These are phyloP conservation scores for Alternaria angustiovoidea DNA, from an alignment of 2,329 filamentous ascomycete species.

Conservation along the genomic window DNA sequence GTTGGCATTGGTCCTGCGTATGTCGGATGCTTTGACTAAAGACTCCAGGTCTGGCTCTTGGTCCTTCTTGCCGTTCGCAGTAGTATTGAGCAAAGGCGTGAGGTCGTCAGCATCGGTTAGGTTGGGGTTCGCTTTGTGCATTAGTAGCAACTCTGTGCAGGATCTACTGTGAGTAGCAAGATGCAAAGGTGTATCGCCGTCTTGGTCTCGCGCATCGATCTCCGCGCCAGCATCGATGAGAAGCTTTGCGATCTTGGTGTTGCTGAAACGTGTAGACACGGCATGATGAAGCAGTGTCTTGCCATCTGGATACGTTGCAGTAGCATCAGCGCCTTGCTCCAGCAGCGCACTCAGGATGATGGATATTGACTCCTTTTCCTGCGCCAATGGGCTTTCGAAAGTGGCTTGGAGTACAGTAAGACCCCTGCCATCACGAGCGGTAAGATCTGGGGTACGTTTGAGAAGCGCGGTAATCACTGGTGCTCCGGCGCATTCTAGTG, in stretches of 20 bases:
- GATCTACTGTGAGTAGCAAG: conserved; percentile 31
- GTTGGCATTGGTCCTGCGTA: conserved; percentile 23
- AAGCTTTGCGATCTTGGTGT: conserved; percentile 29
- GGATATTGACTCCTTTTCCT: conserved; percentile 34
- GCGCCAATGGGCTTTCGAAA: conserved; percentile 33
- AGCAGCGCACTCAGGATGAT: conserved; percentile 36
- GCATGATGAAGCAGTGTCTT: conserved; percentile 42
- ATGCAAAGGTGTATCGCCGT: conserved; percentile 41
- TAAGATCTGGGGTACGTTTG: conserved; percentile 40
- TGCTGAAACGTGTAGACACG: conserved; percentile 25
- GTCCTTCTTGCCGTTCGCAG: conserved; percentile 19
- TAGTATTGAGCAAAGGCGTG: conserved; percentile 34
- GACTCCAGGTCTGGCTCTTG: conserved; percentile 35
- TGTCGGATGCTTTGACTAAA: conserved; percentile 34
- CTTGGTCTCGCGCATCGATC: conserved; percentile 31
- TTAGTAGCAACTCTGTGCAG: conserved; percentile 38
- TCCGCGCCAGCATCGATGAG: conserved; percentile 35
- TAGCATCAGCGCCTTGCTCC: conserved; percentile 32
- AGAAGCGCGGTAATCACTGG: conserved; percentile 38
- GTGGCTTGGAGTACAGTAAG: conserved; percentile 38
- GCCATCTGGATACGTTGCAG: conserved; percentile 35
- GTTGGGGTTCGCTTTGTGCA: conserved; percentile 29
- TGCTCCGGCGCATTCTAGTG: conserved; percentile 35
- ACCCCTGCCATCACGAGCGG: conserved; percentile 30
- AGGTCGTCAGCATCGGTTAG: conserved; percentile 29